Conservation (phyloP, 441 rosid genomes). For the Hypseocharis bilobata region DNA sequence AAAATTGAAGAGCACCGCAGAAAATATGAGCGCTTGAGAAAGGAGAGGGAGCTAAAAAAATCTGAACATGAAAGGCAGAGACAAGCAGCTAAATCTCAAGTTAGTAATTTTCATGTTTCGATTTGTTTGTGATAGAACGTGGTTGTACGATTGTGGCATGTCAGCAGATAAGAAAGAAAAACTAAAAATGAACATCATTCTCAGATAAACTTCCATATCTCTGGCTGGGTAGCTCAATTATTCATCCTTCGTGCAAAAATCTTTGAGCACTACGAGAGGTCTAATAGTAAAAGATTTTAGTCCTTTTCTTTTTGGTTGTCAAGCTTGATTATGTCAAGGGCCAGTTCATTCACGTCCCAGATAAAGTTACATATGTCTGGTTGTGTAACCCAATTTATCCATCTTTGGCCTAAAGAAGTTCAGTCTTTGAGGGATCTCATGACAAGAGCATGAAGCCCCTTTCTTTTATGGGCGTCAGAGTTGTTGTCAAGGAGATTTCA, state of each 20-base stretch:
- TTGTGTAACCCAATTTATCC: neutral
- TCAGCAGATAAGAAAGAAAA: neutral
- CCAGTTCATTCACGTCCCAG: neutral
- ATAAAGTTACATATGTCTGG: no score
- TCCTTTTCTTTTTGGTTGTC: neutral
- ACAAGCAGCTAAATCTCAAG: constrained; percentile 47
- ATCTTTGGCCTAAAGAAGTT: neutral
- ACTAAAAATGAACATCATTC: neutral
- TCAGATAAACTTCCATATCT: neutral
- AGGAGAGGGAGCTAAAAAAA: constrained; percentile 47
- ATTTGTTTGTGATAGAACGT: neutral
- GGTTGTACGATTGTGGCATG: neutral
- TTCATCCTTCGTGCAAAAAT: neutral
- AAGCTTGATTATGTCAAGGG: neutral
- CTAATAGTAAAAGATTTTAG: neutral
- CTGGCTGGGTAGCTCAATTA: neutral
- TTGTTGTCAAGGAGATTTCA: neutral
- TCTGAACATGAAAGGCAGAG: constrained; percentile 38
- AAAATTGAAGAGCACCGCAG: constrained; percentile 62
- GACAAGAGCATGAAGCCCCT: no score
- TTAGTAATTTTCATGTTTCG: constrained; percentile 22
- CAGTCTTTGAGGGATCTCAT: no score
- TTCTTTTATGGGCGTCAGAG: neutral
- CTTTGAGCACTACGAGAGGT: neutral
- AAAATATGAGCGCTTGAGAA: constrained; percentile 58